Evolutionary conservation across 2,329 filamentous ascomycete genomes (phyloP), one percentile per base, ranked within the genome.

Genomic region (Colletotrichum agaves): DNA sequence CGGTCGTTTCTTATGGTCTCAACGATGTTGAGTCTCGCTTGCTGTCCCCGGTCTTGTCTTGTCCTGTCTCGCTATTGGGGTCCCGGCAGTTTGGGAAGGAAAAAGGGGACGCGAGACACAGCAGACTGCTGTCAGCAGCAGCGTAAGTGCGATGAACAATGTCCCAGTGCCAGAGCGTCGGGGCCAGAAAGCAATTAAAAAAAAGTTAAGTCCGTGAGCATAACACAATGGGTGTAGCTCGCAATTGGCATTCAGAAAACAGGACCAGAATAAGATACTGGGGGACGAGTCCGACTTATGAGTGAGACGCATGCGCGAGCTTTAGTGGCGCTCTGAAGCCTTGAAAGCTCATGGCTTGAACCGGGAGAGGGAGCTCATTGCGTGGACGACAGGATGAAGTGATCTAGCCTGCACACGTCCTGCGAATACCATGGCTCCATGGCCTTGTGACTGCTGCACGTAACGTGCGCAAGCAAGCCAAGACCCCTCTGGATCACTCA

Each of bases 31-130:
- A 23, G 50, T 53, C 17, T 17, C 15, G 49, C 12, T 19, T 33
- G 12, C 37, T 0, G n/a, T 4, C 15, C 61, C 39, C 19, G 21
- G 21, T n/a, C 15, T 35, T 23, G 17, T 64, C 49, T 6, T 44
- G 64, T 60, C 61, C 59, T 15, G 55, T 53, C 44, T 58, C 52
- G 35, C 47, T 67, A 23, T 41, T 41, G 55, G 17, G 64, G 5
- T 55, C 53, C 64, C 64, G 64, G 27, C 53, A 37, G 53, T 31
- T 49, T 55, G 64, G 61, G 64, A 64, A 31, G 44, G 50, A 23
- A 41, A 41, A 33, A 37, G 50, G 21, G 27, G 19, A 56, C 43
- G 46, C 47, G 50, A 63, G 59, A 59, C 63, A 67, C 50, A 46
- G 33, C n/a, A n/a, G n/a, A n/a, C n/a, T n/a, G n/a, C n/a, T n/a